These are phyloP conservation scores for Persicaria tinctoria DNA, from an alignment of 148 eudicot species.

Conservation along the genomic window DNA sequence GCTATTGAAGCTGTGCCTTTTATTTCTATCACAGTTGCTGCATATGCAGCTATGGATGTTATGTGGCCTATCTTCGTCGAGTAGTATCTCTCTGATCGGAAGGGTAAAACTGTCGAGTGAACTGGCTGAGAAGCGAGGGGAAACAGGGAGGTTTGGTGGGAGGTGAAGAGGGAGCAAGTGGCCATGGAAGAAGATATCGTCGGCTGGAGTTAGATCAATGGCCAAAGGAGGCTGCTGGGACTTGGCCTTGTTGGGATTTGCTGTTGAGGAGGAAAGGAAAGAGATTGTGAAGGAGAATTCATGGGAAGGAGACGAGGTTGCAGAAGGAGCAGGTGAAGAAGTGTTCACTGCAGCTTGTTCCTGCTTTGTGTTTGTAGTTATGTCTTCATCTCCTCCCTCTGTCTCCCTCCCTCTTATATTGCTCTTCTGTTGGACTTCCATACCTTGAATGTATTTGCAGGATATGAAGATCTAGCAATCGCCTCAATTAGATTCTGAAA, in stretches of 20 bases:
- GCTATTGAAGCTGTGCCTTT: constrained; percentile 14
- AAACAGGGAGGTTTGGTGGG: constrained; percentile 44
- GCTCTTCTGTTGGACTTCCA: constrained; percentile 22
- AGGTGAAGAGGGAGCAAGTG: constrained; percentile 69
- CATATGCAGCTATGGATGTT: neutral
- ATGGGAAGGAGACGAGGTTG: constrained; percentile 35
- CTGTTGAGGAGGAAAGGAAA: constrained; percentile 13
- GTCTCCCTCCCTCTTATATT: constrained; percentile 4
- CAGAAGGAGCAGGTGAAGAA: constrained; percentile 18
- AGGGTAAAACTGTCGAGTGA: constrained; percentile 52
- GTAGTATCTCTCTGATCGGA: constrained; percentile 29
- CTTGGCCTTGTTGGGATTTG: neutral
- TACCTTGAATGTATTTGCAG: constrained; percentile 6
- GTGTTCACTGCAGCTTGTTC: constrained; percentile 10
- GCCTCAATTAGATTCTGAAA: neutral
- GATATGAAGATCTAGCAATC: neutral
- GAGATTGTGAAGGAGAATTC: constrained; percentile 49
- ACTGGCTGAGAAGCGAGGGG: constrained; percentile 57
- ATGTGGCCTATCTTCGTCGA: neutral
- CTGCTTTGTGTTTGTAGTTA: neutral
- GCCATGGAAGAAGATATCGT: constrained; percentile 77
- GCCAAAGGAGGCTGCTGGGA: constrained; percentile 20
- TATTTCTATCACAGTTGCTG: neutral
- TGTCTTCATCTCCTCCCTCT: neutral
- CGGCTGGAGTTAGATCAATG: constrained; percentile 66